These are phyloP conservation scores for Microdochium trichocladiopsis DNA, from an alignment of 2,329 filamentous ascomycete species.

Conservation along the genomic window DNA sequence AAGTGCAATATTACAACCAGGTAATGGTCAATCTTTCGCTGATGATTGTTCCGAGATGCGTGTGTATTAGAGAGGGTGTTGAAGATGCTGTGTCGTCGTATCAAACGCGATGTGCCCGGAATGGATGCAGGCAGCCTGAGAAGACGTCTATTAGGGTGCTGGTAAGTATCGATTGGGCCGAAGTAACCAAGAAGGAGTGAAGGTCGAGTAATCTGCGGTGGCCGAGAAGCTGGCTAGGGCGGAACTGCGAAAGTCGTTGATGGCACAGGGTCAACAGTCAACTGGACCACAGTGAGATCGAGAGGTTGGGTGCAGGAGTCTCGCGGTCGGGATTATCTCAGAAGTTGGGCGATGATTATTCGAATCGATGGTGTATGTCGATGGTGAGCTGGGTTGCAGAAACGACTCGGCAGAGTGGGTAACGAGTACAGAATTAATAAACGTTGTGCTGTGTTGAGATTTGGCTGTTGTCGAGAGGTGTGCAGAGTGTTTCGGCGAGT, in stretches of 20 bases:
- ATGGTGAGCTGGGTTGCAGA: neutral
- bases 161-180: neutral
- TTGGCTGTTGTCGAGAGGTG: neutral
- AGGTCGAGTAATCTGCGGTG: neutral
- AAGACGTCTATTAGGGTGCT: constrained; percentile 12
- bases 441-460: neutral
- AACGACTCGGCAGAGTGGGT: neutral
- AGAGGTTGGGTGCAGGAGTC: neutral
- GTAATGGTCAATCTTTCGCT: constrained; percentile 8
- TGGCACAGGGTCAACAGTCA: neutral
- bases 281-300: neutral
- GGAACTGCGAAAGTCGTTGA: neutral
- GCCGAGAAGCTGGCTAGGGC: neutral
- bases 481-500: neutral
- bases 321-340: neutral
- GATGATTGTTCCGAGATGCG: neutral
- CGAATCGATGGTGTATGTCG: neutral
- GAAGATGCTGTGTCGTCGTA: constrained; percentile 10
- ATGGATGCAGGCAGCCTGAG: constrained; percentile 17
- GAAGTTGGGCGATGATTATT: neutral
- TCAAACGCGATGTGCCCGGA: constrained; percentile 23
- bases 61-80: neutral
- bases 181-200: neutral
- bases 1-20: constrained; percentile 22
- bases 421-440: neutral